phyloP scores from a whole-genome alignment of 1,139 yeast genomes.

The Taphrina populina region DNA sequence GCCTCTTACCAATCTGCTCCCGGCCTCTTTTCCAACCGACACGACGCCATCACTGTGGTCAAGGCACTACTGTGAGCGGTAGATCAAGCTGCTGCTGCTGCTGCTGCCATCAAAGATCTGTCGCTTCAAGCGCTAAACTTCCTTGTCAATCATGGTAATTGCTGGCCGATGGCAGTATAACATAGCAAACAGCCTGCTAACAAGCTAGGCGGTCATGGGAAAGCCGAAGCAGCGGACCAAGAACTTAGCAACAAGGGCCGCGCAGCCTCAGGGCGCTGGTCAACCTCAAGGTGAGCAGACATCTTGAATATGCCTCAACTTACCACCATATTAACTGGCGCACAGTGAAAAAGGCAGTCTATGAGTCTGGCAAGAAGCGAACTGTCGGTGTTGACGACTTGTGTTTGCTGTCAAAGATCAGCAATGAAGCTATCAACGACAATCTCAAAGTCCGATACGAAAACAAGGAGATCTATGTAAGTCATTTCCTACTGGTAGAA shows the following conservation, averaged over 20 bases:
- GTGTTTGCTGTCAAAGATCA: slow-evolving; percentile 80
- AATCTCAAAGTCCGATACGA: slow-evolving; percentile 85
- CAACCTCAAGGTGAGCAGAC: slow-evolving; percentile 10
- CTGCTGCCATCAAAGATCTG: no score
- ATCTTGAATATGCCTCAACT: neutral
- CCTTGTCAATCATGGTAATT: no score
- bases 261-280: slow-evolving; percentile 22
- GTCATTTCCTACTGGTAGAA: slow-evolving; percentile 51
- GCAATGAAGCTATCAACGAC: slow-evolving; percentile 90
- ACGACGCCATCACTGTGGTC: no score
- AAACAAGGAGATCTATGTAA: slow-evolving; percentile 73
- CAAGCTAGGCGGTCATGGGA: slow-evolving; percentile 28
- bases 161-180: no score
- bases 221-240: slow-evolving; percentile 31
- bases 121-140: no score
- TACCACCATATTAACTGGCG: neutral
- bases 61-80: no score
- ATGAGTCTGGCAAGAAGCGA: slow-evolving; percentile 82
- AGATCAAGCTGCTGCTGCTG: no score
- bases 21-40: no score
- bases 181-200: no score
- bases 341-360: slow-evolving; percentile 74
- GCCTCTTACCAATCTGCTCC: no score
- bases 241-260: slow-evolving; percentile 21
- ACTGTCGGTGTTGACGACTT: slow-evolving; percentile 97